Percentiles rank a stretch among this genome's conserved stretches.
Evolutionary conservation across 108 stramenopile genomes (phyloP).

Genomic region (Cyclotella sp.): DNA sequence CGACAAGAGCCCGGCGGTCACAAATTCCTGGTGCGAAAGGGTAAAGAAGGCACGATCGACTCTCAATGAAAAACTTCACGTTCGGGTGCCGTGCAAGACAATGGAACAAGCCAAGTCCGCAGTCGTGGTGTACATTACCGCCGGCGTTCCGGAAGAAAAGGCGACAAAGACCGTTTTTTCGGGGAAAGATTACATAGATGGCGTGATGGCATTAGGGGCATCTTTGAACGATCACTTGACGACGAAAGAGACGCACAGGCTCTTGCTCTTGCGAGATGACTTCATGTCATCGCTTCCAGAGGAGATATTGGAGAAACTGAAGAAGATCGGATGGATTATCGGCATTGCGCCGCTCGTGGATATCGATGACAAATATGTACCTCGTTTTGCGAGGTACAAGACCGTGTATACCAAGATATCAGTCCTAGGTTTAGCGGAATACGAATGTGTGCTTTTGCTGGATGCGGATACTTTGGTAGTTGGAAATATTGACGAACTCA

Average conservation of each 20-base stretch:
- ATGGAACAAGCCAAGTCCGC: background rate
- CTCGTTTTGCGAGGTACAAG: conserved; percentile 6
- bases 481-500: conserved; percentile 4
- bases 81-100: background rate
- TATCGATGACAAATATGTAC: conserved; percentile 16
- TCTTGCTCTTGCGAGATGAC: background rate
- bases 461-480: conserved; percentile 15
- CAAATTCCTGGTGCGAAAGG: background rate
- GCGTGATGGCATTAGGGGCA: conserved; percentile 14
- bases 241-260: conserved; percentile 1
- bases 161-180: conserved; percentile 4
- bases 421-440: background rate
- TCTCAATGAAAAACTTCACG: background rate
- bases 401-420: conserved; percentile 11
- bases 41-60: background rate
- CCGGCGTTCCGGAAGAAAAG: conserved; percentile 1
- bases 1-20: too few relatives aligned
- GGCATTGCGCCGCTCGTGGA: conserved; percentile 3
- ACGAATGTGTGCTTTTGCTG: conserved; percentile 6
- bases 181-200: conserved; percentile 17
- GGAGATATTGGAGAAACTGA: background rate
- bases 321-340: conserved; percentile 9
- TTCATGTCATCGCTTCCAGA: background rate
- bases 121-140: conserved; percentile 9
- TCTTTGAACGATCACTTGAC: conserved; percentile 1